phyloP scores from a whole-genome alignment of 2,329 filamentous ascomycete species.

The Helminthosporium solani region DNA sequence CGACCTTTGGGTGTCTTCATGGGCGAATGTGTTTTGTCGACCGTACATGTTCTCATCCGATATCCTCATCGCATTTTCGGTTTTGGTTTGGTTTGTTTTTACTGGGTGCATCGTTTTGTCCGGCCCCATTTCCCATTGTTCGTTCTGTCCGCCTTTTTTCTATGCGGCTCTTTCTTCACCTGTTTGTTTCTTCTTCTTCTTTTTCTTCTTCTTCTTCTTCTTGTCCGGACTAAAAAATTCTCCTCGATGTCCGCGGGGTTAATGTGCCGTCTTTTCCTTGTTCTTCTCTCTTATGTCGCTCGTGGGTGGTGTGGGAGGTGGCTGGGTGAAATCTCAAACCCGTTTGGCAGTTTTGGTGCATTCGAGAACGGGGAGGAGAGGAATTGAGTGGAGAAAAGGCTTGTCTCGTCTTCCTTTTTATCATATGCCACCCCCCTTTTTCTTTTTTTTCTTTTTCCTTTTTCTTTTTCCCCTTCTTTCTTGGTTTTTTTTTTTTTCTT shows the following conservation, averaged over 20 bases:
- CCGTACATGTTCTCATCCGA: conserved; percentile 3
- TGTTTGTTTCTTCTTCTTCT: neutral
- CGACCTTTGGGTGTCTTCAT: conserved; percentile 21
- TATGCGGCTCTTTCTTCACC: neutral
- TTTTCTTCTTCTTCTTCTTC: neutral
- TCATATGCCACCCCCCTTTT: too few relatives aligned
- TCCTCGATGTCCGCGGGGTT: neutral
- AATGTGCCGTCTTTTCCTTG: neutral
- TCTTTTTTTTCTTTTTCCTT: too few relatives aligned
- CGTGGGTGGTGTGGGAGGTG: neutral
- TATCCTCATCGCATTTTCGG: conserved; percentile 9
- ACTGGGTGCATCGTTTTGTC: conserved; percentile 1
- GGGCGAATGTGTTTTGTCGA: conserved; percentile 3
- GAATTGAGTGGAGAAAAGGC: neutral
- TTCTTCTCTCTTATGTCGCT: too few relatives aligned
- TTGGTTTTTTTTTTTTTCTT: neutral
- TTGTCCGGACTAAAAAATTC: neutral
- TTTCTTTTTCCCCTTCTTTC: too few relatives aligned
- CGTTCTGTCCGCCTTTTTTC: neutral
- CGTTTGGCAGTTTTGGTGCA: neutral
- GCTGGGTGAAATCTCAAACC: too few relatives aligned
- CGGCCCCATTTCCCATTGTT: neutral
- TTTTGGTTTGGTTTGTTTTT: too few relatives aligned
- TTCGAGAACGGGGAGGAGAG: neutral
- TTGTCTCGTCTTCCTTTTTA: neutral